phyloP scores from a whole-genome alignment of 768 basidiomycete genomes.

The Tricholomella constricta region DNA sequence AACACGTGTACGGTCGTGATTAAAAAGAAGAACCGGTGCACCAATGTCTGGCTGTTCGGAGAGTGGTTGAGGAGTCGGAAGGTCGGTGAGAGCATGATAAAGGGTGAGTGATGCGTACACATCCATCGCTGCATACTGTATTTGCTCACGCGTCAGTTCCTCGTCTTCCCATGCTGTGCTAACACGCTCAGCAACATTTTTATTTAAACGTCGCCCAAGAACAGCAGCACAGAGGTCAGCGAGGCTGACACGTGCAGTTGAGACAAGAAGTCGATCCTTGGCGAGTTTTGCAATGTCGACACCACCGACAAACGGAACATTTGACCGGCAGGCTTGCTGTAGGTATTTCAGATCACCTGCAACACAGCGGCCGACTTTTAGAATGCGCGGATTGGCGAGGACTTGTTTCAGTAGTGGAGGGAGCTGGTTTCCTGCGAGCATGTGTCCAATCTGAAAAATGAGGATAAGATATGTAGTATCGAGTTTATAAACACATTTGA shows the following conservation, averaged over 20 bases:
- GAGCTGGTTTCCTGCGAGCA: background rate
- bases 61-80: conserved; percentile 4
- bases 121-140: conserved; percentile 24
- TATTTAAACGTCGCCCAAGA: conserved; percentile 21
- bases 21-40: background rate
- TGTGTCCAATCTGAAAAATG: background rate
- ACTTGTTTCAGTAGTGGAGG: conserved; percentile 7
- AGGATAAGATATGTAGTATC: background rate
- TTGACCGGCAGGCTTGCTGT: background rate
- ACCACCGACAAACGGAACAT: conserved; percentile 24
- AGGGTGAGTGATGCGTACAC: conserved; percentile 18
- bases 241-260: conserved; percentile 24
- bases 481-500: background rate
- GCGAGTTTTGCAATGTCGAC: conserved; percentile 30
- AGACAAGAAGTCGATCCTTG: conserved; percentile 24
- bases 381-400: conserved; percentile 12
- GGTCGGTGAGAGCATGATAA: conserved; percentile 10
- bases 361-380: conserved; percentile 15
- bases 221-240: conserved; percentile 30
- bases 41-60: background rate
- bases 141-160: conserved; percentile 15
- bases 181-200: conserved; percentile 19
- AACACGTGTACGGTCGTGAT: background rate
- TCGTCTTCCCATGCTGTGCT: conserved; percentile 22
- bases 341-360: conserved; percentile 3